Evolutionary conservation across 495 filamentous ascomycete species (phyloP).

Genomic region (Neurospora africana): DNA sequence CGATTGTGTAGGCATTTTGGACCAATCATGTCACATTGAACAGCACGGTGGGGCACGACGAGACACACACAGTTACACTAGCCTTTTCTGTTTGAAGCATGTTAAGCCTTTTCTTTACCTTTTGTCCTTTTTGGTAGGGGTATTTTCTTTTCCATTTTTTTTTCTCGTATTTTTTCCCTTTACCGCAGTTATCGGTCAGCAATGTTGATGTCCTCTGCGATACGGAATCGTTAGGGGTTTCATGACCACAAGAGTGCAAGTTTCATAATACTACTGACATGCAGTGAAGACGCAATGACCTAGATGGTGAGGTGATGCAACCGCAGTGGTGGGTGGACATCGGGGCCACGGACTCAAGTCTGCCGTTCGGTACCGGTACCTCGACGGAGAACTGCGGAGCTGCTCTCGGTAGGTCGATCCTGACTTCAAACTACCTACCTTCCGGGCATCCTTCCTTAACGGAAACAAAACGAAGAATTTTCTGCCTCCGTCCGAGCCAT

Average conservation of each 20-base stretch:
- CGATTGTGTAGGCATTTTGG: neutral
- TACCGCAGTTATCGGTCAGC: neutral
- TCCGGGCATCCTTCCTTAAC: neutral
- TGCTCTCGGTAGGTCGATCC: neutral
- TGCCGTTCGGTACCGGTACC: neutral
- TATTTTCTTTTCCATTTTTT: neutral
- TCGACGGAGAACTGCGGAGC: neutral
- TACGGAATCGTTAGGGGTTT: neutral
- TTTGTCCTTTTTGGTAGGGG: neutral
- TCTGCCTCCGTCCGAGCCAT: neutral
- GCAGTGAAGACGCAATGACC: neutral
- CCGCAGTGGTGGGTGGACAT: neutral
- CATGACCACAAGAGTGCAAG: neutral
- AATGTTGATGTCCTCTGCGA: neutral
- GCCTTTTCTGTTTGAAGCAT: neutral
- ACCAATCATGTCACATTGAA: neutral
- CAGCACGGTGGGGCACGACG: neutral
- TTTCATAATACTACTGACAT: neutral
- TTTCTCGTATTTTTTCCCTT: neutral
- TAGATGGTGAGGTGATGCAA: neutral
- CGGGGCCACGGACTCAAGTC: neutral
- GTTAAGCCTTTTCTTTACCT: slow-evolving; percentile 4
- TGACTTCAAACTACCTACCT: neutral
- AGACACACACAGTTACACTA: neutral
- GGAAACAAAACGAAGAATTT: neutral